phyloP scores from a whole-genome alignment of 768 basidiomycete species.

The Mycena indigotica region DNA sequence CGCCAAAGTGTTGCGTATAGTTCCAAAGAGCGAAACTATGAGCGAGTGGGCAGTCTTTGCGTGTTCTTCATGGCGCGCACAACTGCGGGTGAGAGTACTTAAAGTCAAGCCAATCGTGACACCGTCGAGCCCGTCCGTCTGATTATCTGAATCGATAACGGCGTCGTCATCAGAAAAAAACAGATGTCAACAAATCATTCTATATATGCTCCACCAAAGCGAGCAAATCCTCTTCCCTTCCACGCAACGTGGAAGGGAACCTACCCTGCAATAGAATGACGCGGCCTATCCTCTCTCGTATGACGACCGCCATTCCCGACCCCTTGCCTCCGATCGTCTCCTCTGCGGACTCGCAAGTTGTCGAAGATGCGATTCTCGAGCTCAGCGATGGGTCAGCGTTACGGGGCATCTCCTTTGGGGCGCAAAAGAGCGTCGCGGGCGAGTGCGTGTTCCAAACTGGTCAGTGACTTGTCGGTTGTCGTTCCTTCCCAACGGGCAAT shows the following conservation, averaged over 20 bases:
- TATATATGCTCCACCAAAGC: neutral
- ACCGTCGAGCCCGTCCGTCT: neutral
- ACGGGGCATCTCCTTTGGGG: constrained; percentile 91
- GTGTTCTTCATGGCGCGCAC: neutral
- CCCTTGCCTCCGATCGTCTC: constrained; percentile 33
- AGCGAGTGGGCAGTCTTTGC: neutral
- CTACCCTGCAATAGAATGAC: constrained; percentile 11
- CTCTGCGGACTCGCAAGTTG: constrained; percentile 3
- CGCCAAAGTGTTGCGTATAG: too few species aligned
- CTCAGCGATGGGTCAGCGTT: constrained; percentile 87
- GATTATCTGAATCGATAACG: constrained; percentile 2
- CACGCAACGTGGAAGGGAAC: constrained; percentile 14
- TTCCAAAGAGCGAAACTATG: too few species aligned
- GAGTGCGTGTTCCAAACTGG: constrained; percentile 99
- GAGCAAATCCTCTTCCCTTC: constrained; percentile 16
- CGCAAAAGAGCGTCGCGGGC: constrained; percentile 89
- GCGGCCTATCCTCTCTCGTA: constrained; percentile 42
- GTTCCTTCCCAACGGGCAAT: constrained; percentile 7
- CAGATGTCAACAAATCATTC: neutral
- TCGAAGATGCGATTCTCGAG: constrained; percentile 75
- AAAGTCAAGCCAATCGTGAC: neutral
- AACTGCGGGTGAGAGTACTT: neutral
- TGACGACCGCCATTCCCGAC: constrained; percentile 36
- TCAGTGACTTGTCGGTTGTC: constrained; percentile 41
- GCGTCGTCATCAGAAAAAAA: neutral